phyloP scores from a whole-genome alignment of 495 filamentous ascomycete genomes.

The Hypoxylon rickii region DNA sequence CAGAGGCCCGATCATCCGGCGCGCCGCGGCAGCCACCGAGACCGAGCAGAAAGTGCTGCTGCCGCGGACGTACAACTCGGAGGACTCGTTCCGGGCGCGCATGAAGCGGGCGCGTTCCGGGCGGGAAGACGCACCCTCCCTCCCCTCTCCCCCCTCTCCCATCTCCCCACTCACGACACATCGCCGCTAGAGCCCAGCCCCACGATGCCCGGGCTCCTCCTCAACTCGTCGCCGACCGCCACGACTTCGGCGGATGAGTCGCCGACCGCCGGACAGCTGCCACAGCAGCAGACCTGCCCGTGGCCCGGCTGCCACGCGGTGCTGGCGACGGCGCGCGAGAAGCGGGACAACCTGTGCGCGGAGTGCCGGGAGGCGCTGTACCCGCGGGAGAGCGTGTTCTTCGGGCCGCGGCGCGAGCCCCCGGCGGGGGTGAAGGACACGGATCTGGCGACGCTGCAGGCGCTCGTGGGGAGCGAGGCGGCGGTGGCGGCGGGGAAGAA shows the following conservation, averaged over 20 bases:
- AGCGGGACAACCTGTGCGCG: constrained; percentile 27
- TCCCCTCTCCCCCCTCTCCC: no score
- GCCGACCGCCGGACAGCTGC: no score
- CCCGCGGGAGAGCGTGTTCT: constrained; percentile 30
- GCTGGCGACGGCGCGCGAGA: constrained; percentile 2
- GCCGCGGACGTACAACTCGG: background rate
- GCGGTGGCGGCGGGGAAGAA: background rate
- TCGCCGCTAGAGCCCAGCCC: background rate
- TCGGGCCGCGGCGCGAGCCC: background rate
- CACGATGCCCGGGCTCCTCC: background rate
- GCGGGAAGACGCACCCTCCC: no score
- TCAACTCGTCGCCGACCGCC: constrained; percentile 8
- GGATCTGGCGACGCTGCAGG: background rate
- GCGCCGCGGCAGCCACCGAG: background rate
- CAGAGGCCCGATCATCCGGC: constrained; percentile 12
- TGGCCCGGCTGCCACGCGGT: constrained; percentile 25
- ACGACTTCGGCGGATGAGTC: background rate
- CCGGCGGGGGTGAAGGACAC: background rate
- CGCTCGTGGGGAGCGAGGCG: background rate
- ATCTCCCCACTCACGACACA: no score
- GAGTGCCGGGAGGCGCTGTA: constrained; percentile 24
- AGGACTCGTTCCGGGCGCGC: no score
- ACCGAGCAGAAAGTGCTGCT: background rate
- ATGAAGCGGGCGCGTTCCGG: no score
- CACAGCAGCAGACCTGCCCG: constrained; percentile 51